These are phyloP conservation scores for Neurospora africana DNA, from an alignment of 495 filamentous ascomycete species.

Conservation along the genomic window DNA sequence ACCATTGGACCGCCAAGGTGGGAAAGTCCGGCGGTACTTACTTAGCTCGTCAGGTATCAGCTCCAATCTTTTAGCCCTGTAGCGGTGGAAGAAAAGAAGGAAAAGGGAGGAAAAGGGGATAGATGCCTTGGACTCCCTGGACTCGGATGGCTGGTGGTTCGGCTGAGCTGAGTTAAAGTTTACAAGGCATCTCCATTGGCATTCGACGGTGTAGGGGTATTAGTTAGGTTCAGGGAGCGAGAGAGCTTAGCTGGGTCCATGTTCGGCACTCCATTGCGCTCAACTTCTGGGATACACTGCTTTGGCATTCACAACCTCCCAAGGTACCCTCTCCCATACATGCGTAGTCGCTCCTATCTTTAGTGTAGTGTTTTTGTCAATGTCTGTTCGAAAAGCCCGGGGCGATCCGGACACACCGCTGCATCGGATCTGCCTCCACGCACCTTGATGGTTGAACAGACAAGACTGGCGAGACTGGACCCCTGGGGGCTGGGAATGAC, in stretches of 20 bases:
- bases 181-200: neutral
- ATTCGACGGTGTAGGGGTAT: neutral
- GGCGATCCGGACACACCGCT: neutral
- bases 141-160: neutral
- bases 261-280: neutral
- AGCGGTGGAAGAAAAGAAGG: neutral
- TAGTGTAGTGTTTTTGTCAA: neutral
- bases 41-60: neutral
- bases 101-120: neutral
- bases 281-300: neutral
- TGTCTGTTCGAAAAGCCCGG: neutral
- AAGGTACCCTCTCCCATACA: neutral
- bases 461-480: neutral
- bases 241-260: neutral
- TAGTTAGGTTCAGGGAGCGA: neutral
- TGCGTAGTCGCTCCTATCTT: neutral
- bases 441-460: neutral
- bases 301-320: neutral
- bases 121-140: neutral
- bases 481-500: neutral
- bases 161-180: neutral
- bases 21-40: neutral
- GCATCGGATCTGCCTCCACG: neutral
- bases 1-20: neutral
- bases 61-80: neutral